Evolutionary conservation across 345 rosid genomes (phyloP).

Genomic region (Rubroshorea leprosula): DNA sequence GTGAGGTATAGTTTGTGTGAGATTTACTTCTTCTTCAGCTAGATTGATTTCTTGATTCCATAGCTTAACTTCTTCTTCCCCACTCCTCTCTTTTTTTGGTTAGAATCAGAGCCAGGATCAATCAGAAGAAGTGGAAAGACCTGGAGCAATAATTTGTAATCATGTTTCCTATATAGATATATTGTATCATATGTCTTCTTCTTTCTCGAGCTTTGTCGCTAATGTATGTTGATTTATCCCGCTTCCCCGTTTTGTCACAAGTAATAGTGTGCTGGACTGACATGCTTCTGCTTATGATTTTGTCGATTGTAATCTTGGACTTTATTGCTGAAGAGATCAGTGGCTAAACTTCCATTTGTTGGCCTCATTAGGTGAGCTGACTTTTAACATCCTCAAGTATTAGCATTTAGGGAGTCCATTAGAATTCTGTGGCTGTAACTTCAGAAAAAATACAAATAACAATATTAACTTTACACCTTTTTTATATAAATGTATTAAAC

Average conservation of each 20-base stretch:
- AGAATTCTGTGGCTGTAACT: too few relatives aligned
- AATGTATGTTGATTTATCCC: constrained; percentile 54
- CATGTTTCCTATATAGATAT: constrained; percentile 90
- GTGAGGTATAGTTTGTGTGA: constrained; percentile 26
- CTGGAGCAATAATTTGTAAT: constrained; percentile 83
- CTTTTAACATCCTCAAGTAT: not conserved
- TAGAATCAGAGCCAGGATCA: constrained; percentile 32
- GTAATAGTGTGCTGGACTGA: constrained; percentile 18
- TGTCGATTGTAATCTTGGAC: constrained; percentile 15
- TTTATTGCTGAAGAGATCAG: constrained; percentile 82
- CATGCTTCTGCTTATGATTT: constrained; percentile 17
- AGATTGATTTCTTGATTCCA: not conserved
- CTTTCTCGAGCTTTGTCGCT: constrained; percentile 96
- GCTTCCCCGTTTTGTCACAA: not conserved
- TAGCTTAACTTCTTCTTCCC: constrained; percentile 1
- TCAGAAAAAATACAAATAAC: too few relatives aligned
- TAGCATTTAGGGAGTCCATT: too few relatives aligned
- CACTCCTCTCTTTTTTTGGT: constrained; percentile 9
- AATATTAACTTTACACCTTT: too few relatives aligned
- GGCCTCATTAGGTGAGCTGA: constrained; percentile 86
- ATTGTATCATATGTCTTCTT: constrained; percentile 91
- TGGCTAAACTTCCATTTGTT: constrained; percentile 88
- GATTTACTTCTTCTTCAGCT: not conserved
- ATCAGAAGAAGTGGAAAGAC: constrained; percentile 51
- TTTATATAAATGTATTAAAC: too few relatives aligned